Evolutionary conservation across 805 yeast species (phyloP), one percentile per base, ranked within the genome.

Genomic region (Wickerhamomyces chaumierensis): DNA sequence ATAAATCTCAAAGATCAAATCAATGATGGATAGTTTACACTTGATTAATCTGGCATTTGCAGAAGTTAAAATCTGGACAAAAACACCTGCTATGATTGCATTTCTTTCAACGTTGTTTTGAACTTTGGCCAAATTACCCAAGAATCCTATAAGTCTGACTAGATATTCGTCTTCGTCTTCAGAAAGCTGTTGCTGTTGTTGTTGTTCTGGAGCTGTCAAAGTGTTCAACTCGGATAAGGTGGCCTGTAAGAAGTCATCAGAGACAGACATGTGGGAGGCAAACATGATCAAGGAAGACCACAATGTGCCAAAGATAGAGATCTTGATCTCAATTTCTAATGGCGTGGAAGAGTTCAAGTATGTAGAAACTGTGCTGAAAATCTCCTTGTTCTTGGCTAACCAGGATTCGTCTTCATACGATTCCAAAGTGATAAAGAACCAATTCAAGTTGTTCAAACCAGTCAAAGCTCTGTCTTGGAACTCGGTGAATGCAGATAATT

Each of bases 1-100:
- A 59, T 81, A 92, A 6, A 87, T 65, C 42, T 86, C 96, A 57
- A 75, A 85, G 5, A 87, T 51, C 2, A 73, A 63, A 49, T 84
- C 80, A 18, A 84, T 57, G 19, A 79, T 61, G 43, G 81, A 90
- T 32, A 76, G 57, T 5, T 75, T 60, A 11, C 76, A 56, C 42
- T 63, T 68, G 18, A 31, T 15, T 13, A 31, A 31, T 8, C 15
- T 31, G 17, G 17, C 18, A 1, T 65, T 53, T 1, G 62, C 52
- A 3, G 58, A 44, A 7, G 42, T 36, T 12, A 70, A 42, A 42
- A 59, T 40, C 31, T 53, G 48, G 38, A 65, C 31, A 28, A 77
- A 58, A 44, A 73, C 68, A 31, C 67, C 60, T 0, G 76, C 67
- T 17, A 75, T 64, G 13, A 51, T 49, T 17, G 52, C 50, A 34